Percentiles rank a stretch among this genome's conserved stretches.
Evolutionary conservation across 257 asterid species (phyloP).

Genomic region (Scutellaria minor): DNA sequence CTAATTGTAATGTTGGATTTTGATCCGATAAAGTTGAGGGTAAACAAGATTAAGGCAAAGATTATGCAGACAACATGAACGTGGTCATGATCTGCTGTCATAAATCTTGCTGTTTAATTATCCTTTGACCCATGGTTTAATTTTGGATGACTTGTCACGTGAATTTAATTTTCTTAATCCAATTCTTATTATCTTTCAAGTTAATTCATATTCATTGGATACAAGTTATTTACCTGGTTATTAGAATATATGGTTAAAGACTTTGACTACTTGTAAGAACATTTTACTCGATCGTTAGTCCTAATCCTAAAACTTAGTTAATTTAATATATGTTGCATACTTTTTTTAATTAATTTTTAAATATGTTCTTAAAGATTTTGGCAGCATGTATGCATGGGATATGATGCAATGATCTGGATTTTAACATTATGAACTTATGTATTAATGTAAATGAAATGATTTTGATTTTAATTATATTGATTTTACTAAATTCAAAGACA

Average conservation of each 20-base stretch:
- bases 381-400: too few relatives aligned
- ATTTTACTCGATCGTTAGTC: too few relatives aligned
- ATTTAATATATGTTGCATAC: too few relatives aligned
- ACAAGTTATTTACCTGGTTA: not conserved
- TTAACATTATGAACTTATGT: too few relatives aligned
- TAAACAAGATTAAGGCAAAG: conserved; percentile 28
- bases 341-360: too few relatives aligned
- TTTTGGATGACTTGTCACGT: conserved; percentile 31
- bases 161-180: conserved; percentile 20
- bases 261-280: too few relatives aligned
- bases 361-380: too few relatives aligned
- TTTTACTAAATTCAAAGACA: not conserved
- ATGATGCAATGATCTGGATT: too few relatives aligned
- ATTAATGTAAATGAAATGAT: too few relatives aligned
- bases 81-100: conserved; percentile 4
- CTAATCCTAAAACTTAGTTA: too few relatives aligned
- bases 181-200: too few relatives aligned
- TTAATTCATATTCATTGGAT: conserved; percentile 31
- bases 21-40: not conserved
- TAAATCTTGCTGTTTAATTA: conserved; percentile 31
- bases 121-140: conserved; percentile 14
- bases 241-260: not conserved
- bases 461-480: too few relatives aligned
- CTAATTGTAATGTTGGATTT: not conserved
- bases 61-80: conserved; percentile 26